Base-by-base conservation (phyloP, 2,329 filamentous ascomycete genomes). In the Fusarium keratoplasticum region DNA sequence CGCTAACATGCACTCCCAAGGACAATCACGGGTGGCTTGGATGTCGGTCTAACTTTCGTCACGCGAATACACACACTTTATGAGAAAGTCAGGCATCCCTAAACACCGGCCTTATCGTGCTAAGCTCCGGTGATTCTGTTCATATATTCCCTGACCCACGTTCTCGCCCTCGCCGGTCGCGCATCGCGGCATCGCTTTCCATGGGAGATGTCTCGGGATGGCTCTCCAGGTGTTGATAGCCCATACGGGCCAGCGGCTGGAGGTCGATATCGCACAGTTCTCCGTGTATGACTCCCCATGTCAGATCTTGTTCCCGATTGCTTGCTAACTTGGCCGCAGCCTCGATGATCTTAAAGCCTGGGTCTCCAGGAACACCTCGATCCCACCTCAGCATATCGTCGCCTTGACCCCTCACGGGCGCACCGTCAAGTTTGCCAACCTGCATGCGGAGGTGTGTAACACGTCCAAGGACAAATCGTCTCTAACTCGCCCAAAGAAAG, bases 221-320 rank as follows among this genome's bases (percentile, higher is more conserved):
- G 93, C 94, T 87, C 90, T 96, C 83, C 91, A 94, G 86, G 92
- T 98, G 84, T 94, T 95, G 87, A 92, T 98, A 82, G 95, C 95
- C 89, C 95, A 97, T 86, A 95, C 94, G 84, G 96, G 96, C 87
- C 92, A 95, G 88, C 92, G 93, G 85, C 89, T 98, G 81, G 89
- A 92, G 82, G 89, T 94, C 82, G 94, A 97, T 85, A 90, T 92
- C 76, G 88, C 91, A 74, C 90, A 91, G 81, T 93, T 96, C 84
- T 88, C 89, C 77, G 93, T 92, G 93, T 95, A 87, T 78, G 77
- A 59, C 16, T 54, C 35, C 20, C 54, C 11, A 61, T 36, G 20
- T 44, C 38, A 25, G 22, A 22, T 11, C 8, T 13, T 25, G 35
- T 58, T 36, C 5, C 29, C 33, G 47, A 47, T 14, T 50, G 44